A percentile compares a stretch with the other conserved stretches of the same genome.
These are phyloP conservation scores for Lagerstroemia speciosa DNA, from an alignment of 345 rosid species.

Conservation along the genomic window DNA sequence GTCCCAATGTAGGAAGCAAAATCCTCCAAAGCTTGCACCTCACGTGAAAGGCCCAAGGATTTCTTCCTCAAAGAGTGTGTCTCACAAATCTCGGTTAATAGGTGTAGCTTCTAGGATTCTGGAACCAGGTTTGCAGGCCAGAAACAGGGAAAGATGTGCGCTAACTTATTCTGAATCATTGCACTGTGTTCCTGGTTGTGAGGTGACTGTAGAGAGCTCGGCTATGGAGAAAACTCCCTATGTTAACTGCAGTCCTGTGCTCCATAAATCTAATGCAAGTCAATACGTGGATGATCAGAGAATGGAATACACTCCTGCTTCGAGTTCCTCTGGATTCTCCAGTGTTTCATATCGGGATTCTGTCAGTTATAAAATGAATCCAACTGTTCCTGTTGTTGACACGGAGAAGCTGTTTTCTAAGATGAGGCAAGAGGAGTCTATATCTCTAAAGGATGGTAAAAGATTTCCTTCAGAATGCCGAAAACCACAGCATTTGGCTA, in stretches of 20 bases:
- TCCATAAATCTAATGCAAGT: conserved; percentile 32
- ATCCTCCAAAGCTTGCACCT: conserved; percentile 48
- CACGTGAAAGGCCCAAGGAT: conserved; percentile 61
- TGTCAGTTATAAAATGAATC: conserved; percentile 19
- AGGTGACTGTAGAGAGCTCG: conserved; percentile 13
- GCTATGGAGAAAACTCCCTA: conserved; percentile 37
- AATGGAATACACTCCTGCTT: conserved; percentile 13
- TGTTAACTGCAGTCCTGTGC: conserved; percentile 58
- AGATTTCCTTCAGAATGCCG: conserved; percentile 17
- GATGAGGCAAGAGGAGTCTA: conserved; percentile 27
- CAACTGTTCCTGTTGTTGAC: conserved; percentile 10
- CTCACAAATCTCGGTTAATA: conserved; percentile 62
- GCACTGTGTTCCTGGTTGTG: conserved; percentile 15
- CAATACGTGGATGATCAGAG: conserved; percentile 20
- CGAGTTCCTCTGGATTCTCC: conserved; percentile 13
- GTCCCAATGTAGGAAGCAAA: conserved; percentile 54
- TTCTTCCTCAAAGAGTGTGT: conserved; percentile 33
- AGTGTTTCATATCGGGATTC: conserved; percentile 16
- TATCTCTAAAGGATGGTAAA: conserved; percentile 20
- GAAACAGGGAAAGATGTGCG: conserved; percentile 41
- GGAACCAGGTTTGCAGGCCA: conserved; percentile 75
- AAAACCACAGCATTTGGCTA: conserved; percentile 14
- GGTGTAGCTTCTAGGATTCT: conserved; percentile 79
- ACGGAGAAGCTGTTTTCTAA: conserved; percentile 26
- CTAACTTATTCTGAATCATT: conserved; percentile 38